These are phyloP conservation scores for Pseudonitzschia delicatissima DNA, from an alignment of 108 stramenopile species.

Conservation along the genomic window DNA sequence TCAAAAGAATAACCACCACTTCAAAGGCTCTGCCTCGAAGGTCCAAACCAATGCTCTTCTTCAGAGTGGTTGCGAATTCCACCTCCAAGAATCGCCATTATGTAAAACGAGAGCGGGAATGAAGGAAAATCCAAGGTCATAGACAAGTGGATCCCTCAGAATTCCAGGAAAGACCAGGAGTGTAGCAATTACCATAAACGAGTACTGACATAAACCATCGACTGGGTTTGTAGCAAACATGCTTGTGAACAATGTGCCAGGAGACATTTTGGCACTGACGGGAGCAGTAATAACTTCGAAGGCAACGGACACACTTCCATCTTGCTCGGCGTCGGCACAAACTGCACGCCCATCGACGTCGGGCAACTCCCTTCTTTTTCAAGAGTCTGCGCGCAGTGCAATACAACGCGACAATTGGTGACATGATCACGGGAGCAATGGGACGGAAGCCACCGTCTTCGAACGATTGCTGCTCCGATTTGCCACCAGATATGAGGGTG, in stretches of 20 bases:
- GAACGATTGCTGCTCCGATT: constrained; percentile 69
- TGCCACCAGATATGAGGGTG: constrained; percentile 86
- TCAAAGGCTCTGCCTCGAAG: constrained; percentile 77
- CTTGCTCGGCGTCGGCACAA: constrained; percentile 80
- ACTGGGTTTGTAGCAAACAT: constrained; percentile 88
- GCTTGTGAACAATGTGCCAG: constrained; percentile 93
- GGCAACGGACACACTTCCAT: constrained; percentile 91
- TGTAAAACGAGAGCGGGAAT: constrained; percentile 65
- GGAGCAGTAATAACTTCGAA: constrained; percentile 87
- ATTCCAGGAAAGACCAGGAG: constrained; percentile 66
- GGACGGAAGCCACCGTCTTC: constrained; percentile 72
- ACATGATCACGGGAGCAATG: constrained; percentile 74
- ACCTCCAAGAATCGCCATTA: constrained; percentile 76
- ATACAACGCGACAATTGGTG: constrained; percentile 80
- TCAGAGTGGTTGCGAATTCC: constrained; percentile 63
- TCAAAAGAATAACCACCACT: constrained; percentile 54
- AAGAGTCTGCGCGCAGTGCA: constrained; percentile 77
- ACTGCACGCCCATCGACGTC: constrained; percentile 90
- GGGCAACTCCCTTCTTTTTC: constrained; percentile 82
- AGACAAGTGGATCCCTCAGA: constrained; percentile 67
- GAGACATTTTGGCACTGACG: constrained; percentile 90
- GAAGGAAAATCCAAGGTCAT: constrained; percentile 66
- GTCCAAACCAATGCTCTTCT: constrained; percentile 64
- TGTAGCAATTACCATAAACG: constrained; percentile 50
- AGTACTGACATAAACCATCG: constrained; percentile 74